Evolutionary conservation across 352 stramenopile species (phyloP).

Genomic region (Thraustochytrium striatum): DNA sequence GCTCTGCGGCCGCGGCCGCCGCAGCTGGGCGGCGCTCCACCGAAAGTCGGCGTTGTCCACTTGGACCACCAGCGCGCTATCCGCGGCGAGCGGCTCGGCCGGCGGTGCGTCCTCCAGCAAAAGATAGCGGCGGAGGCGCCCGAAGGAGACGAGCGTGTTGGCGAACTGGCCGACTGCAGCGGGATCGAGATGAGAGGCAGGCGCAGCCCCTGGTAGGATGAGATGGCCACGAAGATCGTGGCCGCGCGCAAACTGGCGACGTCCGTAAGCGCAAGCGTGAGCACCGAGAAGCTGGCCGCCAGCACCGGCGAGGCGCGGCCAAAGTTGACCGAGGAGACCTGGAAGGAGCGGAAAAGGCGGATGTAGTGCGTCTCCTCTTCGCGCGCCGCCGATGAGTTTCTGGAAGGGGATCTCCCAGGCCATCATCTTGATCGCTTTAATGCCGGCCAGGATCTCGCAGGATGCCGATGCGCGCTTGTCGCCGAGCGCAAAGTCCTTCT

Average conservation of each 20-base stretch:
- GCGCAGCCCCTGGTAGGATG: constrained; percentile 34
- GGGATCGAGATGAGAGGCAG: constrained; percentile 41
- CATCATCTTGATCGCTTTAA: constrained; percentile 74
- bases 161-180: neutral
- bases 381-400: constrained; percentile 28
- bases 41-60: neutral
- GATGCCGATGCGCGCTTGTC: constrained; percentile 67
- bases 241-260: constrained; percentile 11
- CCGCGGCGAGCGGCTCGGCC: neutral
- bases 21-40: neutral
- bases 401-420: constrained; percentile 60
- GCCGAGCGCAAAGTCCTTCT: constrained; percentile 48
- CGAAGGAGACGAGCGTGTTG: constrained; percentile 39
- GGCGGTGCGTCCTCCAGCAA: constrained; percentile 27
- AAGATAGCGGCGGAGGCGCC: constrained; percentile 18
- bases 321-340: constrained; percentile 24
- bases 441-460: constrained; percentile 68
- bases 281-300: constrained; percentile 15
- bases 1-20: neutral
- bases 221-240: constrained; percentile 41
- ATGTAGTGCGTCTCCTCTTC: constrained; percentile 20
- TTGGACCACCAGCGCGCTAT: constrained; percentile 4
- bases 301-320: constrained; percentile 37
- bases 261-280: constrained; percentile 16
- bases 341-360: neutral